Evolutionary conservation across 768 basidiomycete species (phyloP).

Genomic region (Tylopilus cervinicoccineus): DNA sequence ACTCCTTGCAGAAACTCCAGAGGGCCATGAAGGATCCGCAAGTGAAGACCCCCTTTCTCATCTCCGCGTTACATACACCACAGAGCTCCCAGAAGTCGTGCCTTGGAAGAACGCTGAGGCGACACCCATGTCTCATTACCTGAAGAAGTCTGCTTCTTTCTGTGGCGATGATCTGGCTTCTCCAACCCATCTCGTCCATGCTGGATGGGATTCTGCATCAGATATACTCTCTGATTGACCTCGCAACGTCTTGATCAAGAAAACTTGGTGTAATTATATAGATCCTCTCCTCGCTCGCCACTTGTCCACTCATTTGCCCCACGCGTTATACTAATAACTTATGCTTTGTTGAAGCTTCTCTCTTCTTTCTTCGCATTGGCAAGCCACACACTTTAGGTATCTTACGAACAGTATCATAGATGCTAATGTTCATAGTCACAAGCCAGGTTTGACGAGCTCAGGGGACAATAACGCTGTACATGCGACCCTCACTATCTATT

Average conservation of each 20-base stretch:
- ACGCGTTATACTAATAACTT: slow-evolving; percentile 26
- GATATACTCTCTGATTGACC: slow-evolving; percentile 35
- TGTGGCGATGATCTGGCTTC: slow-evolving; percentile 35
- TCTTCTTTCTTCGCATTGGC: slow-evolving; percentile 10
- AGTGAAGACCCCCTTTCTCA: slow-evolving; percentile 33
- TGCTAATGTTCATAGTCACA: slow-evolving; percentile 29
- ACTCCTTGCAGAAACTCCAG: slow-evolving; percentile 31
- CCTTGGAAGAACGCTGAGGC: slow-evolving; percentile 33
- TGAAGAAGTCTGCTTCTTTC: slow-evolving; percentile 40
- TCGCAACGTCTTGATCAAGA: slow-evolving; percentile 7
- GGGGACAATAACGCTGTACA: slow-evolving; percentile 19
- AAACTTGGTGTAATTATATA: slow-evolving; percentile 25
- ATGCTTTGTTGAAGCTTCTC: slow-evolving; percentile 17
- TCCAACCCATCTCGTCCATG: slow-evolving; percentile 49
- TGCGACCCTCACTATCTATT: slow-evolving; percentile 27
- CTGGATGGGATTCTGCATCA: slow-evolving; percentile 56
- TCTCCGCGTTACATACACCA: slow-evolving; percentile 35
- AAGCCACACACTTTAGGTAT: slow-evolving; percentile 16
- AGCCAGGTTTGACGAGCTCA: slow-evolving; percentile 12
- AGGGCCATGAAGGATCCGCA: slow-evolving; percentile 26
- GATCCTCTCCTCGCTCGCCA: background rate
- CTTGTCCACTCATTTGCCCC: slow-evolving; percentile 17
- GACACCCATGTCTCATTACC: slow-evolving; percentile 34
- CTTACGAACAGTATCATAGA: slow-evolving; percentile 27
- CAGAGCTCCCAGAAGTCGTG: slow-evolving; percentile 31